These are phyloP conservation scores for Lipomyces spencermartinsiae DNA, from an alignment of 805 yeast genomes.

Conservation along the genomic window DNA sequence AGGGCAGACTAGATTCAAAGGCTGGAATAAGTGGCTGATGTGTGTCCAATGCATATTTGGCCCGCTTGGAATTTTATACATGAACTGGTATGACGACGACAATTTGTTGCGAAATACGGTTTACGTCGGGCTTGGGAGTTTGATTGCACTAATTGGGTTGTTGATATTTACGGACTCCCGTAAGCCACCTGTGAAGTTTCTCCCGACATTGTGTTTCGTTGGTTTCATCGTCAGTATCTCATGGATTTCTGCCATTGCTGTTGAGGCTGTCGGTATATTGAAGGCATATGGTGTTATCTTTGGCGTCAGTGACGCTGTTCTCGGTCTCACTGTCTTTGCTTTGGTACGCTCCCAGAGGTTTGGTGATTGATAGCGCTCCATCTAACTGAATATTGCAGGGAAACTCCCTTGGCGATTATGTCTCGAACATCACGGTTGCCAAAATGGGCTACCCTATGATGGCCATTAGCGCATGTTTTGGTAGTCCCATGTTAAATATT, in stretches of 20 bases:
- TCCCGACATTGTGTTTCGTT: constrained; percentile 38
- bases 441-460: constrained; percentile 80
- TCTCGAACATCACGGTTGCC: constrained; percentile 82
- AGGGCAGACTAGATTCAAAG: constrained; percentile 14
- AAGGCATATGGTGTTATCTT: constrained; percentile 65
- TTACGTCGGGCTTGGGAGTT: constrained; percentile 18
- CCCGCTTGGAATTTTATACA: constrained; percentile 42
- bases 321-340: constrained; percentile 89
- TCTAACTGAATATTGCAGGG: constrained; percentile 53
- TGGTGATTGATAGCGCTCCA: neutral
- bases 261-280: constrained; percentile 69
- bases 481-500: constrained; percentile 83
- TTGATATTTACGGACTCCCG: constrained; percentile 23
- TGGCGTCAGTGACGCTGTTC: constrained; percentile 72
- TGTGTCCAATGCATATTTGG: constrained; percentile 47
- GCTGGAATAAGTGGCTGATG: constrained; percentile 42
- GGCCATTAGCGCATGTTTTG: constrained; percentile 96
- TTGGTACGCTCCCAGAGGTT: constrained; percentile 44
- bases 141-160: constrained; percentile 10
- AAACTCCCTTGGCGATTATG: constrained; percentile 87
- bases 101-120: constrained; percentile 5
- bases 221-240: constrained; percentile 74
- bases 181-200: constrained; percentile 19
- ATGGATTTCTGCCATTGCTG: constrained; percentile 73
- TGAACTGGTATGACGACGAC: constrained; percentile 26